Evolutionary conservation across 2,329 filamentous ascomycete genomes (phyloP).

Genomic region (Colletotrichum shisoi): DNA sequence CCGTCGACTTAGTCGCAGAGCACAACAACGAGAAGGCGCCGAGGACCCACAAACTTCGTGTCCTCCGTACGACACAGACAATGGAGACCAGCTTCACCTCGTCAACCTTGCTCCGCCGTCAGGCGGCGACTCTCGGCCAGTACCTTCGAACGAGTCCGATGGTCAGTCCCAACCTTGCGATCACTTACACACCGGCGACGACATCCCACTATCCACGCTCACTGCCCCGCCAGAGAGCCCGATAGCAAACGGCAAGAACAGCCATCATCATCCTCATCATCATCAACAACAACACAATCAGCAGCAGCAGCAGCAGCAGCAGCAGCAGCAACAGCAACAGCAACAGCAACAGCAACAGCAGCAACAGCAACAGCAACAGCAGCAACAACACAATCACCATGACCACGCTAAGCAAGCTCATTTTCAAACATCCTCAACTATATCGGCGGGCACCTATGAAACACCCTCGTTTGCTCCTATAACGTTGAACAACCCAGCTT

Average conservation of each 20-base stretch:
- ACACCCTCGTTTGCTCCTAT: not conserved
- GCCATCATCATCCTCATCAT: not conserved
- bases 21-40: constrained; percentile 43
- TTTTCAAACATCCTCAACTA: not conserved
- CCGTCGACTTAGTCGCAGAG: constrained; percentile 42
- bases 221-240: constrained; percentile 19
- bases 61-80: constrained; percentile 45
- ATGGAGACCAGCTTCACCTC: constrained; percentile 42
- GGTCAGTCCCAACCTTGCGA: not conserved
- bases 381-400: not conserved
- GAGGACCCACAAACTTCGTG: constrained; percentile 45
- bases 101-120: constrained; percentile 46
- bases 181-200: constrained; percentile 6
- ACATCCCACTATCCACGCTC: not conserved
- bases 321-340: too few species aligned
- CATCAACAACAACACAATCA: too few species aligned
- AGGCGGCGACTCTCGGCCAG: constrained; percentile 43
- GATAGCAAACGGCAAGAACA: not conserved
- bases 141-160: constrained; percentile 17
- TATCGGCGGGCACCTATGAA: constrained; percentile 31
- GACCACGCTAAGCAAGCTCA: constrained; percentile 11
- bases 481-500: not conserved
- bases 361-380: too few species aligned
- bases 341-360: too few species aligned
- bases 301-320: too few species aligned